Base-by-base conservation (phyloP, 352 stramenopile genomes). In the Phytophthora sojae region DNA sequence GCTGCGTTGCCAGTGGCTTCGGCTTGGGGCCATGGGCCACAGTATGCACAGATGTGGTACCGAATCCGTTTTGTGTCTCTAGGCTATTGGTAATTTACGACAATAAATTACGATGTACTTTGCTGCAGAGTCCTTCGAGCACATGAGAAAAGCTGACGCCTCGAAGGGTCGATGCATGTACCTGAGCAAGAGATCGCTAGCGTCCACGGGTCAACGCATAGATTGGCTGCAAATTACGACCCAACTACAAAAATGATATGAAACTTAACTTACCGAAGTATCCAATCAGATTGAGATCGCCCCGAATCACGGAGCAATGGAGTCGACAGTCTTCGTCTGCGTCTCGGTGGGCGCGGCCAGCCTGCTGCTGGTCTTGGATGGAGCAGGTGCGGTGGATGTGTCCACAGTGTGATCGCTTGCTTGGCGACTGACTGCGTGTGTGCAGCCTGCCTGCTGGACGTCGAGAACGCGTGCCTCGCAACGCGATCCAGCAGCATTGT, bases 321-420 rank as follows among this genome's bases (percentile, higher is more conserved):
- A 90, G 71, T 21, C 72, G 64, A 88, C 84, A n/a, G 77, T 92
- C 44, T 82, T 90, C 54, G 79, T 80, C 44, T 90, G 79, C 51
- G 49, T 88, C 39, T 68, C 70, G 9, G 66, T 89, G 3, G 79
- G 79, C 26, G 44, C 85, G 30, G 67, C 71, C 29, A 83, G 80
- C 25, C 53, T 79, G 21, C 65, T 90, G 26, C 71, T 92, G 7
- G 72, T 76, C 49, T 35, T 79, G 23, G 75, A 85, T 53, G 84
- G 84, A 4, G 67, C 73, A 56, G 68, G 83, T 91, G 64, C 4
- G 9, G 26, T 6, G n/a, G 12, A 42, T 9, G 11, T 42, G 35
- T 42, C 9, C 35, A 14, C 35, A 42, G 14, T 42, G 9, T 14
- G 9, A 14, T 42, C 11, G 35, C 11, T 42, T 37, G 32, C 32